Base-by-base conservation (phyloP, 2,329 filamentous ascomycete species). In the Plenodomus tracheiphilus region DNA sequence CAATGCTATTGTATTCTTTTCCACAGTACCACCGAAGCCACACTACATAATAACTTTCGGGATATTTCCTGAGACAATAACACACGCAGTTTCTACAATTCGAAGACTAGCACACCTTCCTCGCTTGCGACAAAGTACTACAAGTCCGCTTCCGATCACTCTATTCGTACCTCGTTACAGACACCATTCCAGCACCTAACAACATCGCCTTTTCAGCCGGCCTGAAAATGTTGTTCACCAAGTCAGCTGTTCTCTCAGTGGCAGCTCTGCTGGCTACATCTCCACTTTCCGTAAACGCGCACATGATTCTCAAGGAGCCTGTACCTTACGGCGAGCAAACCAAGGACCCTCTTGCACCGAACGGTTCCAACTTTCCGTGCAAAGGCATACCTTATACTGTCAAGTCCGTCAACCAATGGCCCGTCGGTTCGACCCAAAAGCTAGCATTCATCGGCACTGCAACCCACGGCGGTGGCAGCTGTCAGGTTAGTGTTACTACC, bases 401-500 rank as follows among this genome's bases (percentile, higher is more conserved):
- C 2, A 72, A 74, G 0, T 51, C 50, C 10, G 79, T 74, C 72
- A 94, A 89, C 60, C 68, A 76, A 1, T 89, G 87, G 69, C 68
- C 76, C 0, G 80, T 88, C 13, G 89, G 89, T 11, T 81, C 82
- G 2, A 62, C 70, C 0, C 81, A 87, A 54, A 69, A 75, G 0
- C 79, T 97, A 2, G 72, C 75, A 1, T 91, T 97, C 72, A 48
- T 22, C 7, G 94, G 93, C 3, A 78, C 78, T 32, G 91, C 92
- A 1, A 83, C 85, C 0, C 94, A 99, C 62, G 91, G 90, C 10
- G 94, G 94, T 40, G 94, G 94, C 1, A 94, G 89, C 1, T 97
- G 93, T 74, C 93, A 97, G 66, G 72, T 97, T 34, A 86, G 86
- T 10, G 77, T 97, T 60, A 91, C 91, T 0, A 88, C 86, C 7